phyloP scores from a whole-genome alignment of 192 early-diverging fungal species.

The Bifiguratus adelaidae region DNA sequence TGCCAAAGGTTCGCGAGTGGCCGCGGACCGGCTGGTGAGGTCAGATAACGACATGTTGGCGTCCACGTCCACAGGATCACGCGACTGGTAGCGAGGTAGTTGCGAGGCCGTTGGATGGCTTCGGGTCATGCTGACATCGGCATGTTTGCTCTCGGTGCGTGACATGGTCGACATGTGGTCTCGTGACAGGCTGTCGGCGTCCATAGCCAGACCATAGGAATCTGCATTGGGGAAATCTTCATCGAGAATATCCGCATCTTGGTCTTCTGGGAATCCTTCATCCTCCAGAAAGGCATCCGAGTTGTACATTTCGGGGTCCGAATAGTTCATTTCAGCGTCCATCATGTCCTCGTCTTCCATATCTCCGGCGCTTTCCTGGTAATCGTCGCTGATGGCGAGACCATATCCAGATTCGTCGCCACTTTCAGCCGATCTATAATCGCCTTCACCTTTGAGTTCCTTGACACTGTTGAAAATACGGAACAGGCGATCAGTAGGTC shows the following conservation, averaged over 20 bases:
- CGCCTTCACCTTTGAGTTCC: slow-evolving; percentile 30
- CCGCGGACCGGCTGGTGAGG: no score
- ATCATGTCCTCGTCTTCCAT: slow-evolving; percentile 1
- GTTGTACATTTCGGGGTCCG: slow-evolving; percentile 14
- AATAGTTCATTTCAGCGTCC: not conserved
- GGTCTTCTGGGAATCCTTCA: slow-evolving; percentile 22
- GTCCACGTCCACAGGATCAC: no score
- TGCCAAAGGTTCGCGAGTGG: no score
- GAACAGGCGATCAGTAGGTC: not conserved
- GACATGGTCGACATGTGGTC: no score
- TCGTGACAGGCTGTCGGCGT: no score
- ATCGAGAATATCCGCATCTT: slow-evolving; percentile 18
- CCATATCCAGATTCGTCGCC: not conserved
- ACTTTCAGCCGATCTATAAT: no score
- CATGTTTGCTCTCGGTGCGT: no score
- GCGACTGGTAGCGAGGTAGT: no score
- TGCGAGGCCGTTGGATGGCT: no score
- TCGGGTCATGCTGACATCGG: no score
- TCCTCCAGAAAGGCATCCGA: slow-evolving; percentile 14
- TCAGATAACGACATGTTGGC: no score
- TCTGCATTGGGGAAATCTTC: slow-evolving; percentile 25
- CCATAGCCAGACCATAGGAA: no score
- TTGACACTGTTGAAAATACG: slow-evolving; percentile 15
- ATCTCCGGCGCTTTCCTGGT: not conserved
- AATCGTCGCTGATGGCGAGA: not conserved